These are phyloP conservation scores for Diospyros lotus DNA, from an alignment of 148 eudicot genomes.

Conservation along the genomic window DNA sequence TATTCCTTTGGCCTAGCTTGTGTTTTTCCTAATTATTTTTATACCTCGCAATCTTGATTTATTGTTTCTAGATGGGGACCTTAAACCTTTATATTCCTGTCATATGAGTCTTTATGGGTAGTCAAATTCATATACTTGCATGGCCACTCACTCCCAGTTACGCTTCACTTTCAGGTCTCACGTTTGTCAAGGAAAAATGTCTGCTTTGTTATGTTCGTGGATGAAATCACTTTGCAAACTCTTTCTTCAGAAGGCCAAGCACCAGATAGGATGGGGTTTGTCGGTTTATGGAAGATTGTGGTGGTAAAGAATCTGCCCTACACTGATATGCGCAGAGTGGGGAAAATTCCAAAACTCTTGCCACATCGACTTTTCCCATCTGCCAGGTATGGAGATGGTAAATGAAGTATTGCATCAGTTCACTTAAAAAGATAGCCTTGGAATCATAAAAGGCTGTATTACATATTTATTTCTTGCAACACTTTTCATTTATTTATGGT, in stretches of 20 bases:
- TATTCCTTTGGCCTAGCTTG: neutral
- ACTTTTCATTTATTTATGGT: neutral
- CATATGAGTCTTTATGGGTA: neutral
- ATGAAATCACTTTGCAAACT: slow-evolving; percentile 70
- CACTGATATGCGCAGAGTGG: slow-evolving; percentile 92
- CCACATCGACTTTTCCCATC: slow-evolving; percentile 87
- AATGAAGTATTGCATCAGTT: neutral
- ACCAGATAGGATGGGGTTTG: slow-evolving; percentile 85
- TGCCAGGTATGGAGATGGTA: slow-evolving; percentile 59
- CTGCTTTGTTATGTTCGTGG: slow-evolving; percentile 98
- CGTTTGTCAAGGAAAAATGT: slow-evolving; percentile 89
- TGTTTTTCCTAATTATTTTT: neutral
- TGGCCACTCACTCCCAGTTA: slow-evolving; percentile 1
- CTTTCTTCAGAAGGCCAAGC: slow-evolving; percentile 82
- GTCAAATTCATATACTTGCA: slow-evolving; percentile 2
- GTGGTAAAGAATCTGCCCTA: slow-evolving; percentile 93
- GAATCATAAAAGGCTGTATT: neutral
- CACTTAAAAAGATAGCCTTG: too few relatives aligned
- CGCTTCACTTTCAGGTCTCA: slow-evolving; percentile 57
- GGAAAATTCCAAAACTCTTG: slow-evolving; percentile 92
- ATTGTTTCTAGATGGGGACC: neutral
- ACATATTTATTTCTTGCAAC: neutral
- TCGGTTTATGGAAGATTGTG: slow-evolving; percentile 91
- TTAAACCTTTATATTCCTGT: neutral
- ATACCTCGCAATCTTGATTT: neutral